Evolutionary conservation across 1,284 basidiomycete species (phyloP).

Genomic region (Irpex sp.): DNA sequence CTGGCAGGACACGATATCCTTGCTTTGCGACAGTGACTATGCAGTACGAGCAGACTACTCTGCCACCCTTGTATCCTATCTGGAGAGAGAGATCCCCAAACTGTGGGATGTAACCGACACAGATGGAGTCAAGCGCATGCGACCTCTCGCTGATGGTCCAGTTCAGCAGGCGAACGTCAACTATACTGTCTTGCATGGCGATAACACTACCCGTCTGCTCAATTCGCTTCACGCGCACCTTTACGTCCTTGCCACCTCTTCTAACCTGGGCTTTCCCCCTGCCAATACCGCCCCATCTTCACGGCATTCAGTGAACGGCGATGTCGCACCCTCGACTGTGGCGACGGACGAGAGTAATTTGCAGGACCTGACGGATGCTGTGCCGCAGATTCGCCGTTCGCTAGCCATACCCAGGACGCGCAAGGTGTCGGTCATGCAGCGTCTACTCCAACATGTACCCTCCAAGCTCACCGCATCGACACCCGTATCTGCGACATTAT

Average conservation of each 20-base stretch:
- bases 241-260: conserved; percentile 74
- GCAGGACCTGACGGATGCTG: conserved; percentile 14
- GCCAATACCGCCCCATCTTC: conserved; percentile 37
- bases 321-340: conserved; percentile 9
- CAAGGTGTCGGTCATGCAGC: conserved; percentile 52
- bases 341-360: conserved; percentile 6
- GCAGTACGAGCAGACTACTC: conserved; percentile 76
- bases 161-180: conserved; percentile 40
- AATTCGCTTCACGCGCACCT: conserved; percentile 76
- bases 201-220: conserved; percentile 66
- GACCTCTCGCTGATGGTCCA: conserved; percentile 41
- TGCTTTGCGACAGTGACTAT: conserved; percentile 76
- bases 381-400: conserved; percentile 43
- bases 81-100: conserved; percentile 72
- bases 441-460: conserved; percentile 43
- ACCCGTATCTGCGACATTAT: conserved; percentile 56
- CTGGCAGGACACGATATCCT: conserved; percentile 85
- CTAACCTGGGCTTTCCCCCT: conserved; percentile 48
- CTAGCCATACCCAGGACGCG: conserved; percentile 44
- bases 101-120: conserved; percentile 44
- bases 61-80: conserved; percentile 67
- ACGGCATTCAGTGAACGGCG: conserved; percentile 27
- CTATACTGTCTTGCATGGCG: conserved; percentile 58
- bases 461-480: conserved; percentile 39
- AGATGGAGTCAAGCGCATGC: conserved; percentile 41